Evolutionary conservation across 257 asterid species (phyloP).

Genomic region (Apocynum venetum): DNA sequence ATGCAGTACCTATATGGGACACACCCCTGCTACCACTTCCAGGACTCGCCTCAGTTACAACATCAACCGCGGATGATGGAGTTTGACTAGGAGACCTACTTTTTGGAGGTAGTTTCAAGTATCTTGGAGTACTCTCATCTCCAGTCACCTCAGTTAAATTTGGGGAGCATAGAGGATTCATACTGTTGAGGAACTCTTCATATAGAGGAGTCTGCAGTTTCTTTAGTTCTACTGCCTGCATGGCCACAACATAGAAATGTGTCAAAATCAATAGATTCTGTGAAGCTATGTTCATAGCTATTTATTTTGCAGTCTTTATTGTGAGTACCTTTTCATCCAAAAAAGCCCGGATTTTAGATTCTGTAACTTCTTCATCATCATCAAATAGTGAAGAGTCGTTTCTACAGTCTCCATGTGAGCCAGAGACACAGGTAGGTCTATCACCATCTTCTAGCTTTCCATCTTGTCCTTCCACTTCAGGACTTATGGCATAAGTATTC

Average conservation of each 20-base stretch:
- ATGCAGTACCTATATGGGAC: conserved; percentile 20
- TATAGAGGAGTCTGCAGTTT: conserved; percentile 38
- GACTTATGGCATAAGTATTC: conserved; percentile 12
- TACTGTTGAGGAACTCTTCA: conserved; percentile 37
- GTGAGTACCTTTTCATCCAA: conserved; percentile 34
- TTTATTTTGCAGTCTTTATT: background rate
- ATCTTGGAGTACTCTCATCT: conserved; percentile 27
- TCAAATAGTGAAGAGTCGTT: conserved; percentile 25
- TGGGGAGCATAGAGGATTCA: conserved; percentile 34
- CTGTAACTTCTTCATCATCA: conserved; percentile 47
- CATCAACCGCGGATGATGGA: conserved; percentile 24
- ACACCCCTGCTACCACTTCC: conserved; percentile 28
- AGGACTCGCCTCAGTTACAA: conserved; percentile 30
- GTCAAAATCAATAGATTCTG: background rate
- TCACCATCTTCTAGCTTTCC: conserved; percentile 1
- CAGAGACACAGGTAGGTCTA: conserved; percentile 11
- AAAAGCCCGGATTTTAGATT: conserved; percentile 36
- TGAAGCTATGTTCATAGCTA: background rate
- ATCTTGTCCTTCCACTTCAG: conserved; percentile 12
- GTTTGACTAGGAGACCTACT: conserved; percentile 40
- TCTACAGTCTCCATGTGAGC: conserved; percentile 16
- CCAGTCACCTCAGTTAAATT: conserved; percentile 20
- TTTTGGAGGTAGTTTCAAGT: conserved; percentile 39
- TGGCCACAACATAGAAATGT: background rate
- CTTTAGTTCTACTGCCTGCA: conserved; percentile 34